phyloP scores from a whole-genome alignment of 2,329 filamentous ascomycete species.

The Cladophialophora yegresii region DNA sequence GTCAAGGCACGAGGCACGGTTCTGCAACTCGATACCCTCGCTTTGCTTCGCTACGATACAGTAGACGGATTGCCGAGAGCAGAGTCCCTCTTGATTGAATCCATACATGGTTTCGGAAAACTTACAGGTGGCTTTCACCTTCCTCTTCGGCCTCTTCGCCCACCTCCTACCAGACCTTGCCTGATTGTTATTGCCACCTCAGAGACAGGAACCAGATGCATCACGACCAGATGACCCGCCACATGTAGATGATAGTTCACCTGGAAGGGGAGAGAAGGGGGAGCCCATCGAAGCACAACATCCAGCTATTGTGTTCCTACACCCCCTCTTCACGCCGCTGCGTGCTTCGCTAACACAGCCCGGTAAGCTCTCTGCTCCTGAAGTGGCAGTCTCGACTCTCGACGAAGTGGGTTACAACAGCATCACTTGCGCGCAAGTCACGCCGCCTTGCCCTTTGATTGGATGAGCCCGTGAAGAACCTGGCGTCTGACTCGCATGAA shows the following conservation, averaged over 20 bases:
- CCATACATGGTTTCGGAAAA: too few relatives aligned
- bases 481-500: slow-evolving; percentile 39
- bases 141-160: too few relatives aligned
- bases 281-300: neutral
- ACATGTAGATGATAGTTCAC: neutral
- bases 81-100: too few relatives aligned
- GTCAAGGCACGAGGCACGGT: neutral
- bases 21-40: neutral
- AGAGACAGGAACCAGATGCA: too few relatives aligned
- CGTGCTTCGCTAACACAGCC: neutral
- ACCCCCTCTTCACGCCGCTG: neutral
- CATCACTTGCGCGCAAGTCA: neutral
- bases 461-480: slow-evolving; percentile 12
- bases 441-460: neutral
- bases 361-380: neutral
- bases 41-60: neutral
- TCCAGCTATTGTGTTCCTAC: neutral
- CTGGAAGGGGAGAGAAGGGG: neutral
- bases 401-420: neutral
- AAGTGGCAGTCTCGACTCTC: neutral
- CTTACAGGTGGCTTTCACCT: neutral
- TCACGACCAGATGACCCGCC: neutral
- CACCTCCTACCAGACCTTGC: too few relatives aligned
- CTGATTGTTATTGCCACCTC: neutral
- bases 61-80: too few relatives aligned